Evolutionary conservation across 2,329 filamentous ascomycete genomes (phyloP), one percentile per base, ranked within the genome.

Genomic region (Aspergillus amoenus): DNA sequence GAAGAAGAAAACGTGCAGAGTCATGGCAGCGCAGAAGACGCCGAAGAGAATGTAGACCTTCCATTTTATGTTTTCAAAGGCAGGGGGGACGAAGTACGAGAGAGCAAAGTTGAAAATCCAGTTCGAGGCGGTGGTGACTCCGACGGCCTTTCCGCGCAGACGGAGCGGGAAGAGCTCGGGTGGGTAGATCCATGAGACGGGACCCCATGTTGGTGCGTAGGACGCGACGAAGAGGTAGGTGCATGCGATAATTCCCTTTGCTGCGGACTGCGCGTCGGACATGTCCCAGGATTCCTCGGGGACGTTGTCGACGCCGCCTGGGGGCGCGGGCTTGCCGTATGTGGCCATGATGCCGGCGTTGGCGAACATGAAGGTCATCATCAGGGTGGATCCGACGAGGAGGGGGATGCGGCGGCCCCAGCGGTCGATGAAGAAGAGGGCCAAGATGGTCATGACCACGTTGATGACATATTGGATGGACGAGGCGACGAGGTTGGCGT

Each of bases 391-490:
- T 48, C 88, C 88, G 24, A 85, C 68, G n/a, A 91, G 77, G 37
- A 91, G 78, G 4, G 87, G 84, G 1, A 78, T 78, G 42, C 88
- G 89, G 61, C 90, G 89, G 46, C 90, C 90, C 85, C 88, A 90
- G 55, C 81, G 79, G 64, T 94, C 90, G 65, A 93, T 83, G 77
- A 79, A 93, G 56, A 93, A 74, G 22, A 93, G 81, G 1, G 89
- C 89, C 0, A 89, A 88, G 3, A 93, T 71, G 0, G 90, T 93
- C 86, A 91, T 90, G 52, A 87, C 59, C 1, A 93, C 89, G 71
- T 93, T 93, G 78, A 93, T 90, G 65, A 92, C 81, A 70, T 89
- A 90, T 68, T 90, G 85, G 61, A 90, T 90, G 9, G 83, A 85
- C 17, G 85, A 88, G 7, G 88, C 82, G 44, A 89, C 73, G 8